A percentile compares a stretch with the other conserved stretches of the same genome.
phyloP scores from a whole-genome alignment of 2,329 filamentous ascomycete species.

The Xylariaceae sp. region DNA sequence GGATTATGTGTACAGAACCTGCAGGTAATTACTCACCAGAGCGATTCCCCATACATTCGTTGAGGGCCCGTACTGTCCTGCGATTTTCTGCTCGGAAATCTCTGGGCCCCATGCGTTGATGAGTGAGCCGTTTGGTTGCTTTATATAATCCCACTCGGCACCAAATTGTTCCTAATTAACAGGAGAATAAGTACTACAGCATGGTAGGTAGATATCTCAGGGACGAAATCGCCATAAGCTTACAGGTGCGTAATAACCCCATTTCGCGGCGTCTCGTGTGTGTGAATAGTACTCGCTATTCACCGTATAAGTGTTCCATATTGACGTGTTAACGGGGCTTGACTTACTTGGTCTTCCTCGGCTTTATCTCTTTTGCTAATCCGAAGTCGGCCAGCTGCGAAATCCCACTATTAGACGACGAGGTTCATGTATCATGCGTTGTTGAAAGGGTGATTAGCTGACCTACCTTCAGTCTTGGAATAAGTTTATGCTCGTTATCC shows the following conservation, averaged over 20 bases:
- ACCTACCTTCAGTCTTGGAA: constrained; percentile 37
- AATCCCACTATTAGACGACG: not conserved
- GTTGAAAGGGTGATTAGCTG: not conserved
- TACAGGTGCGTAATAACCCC: constrained; percentile 27
- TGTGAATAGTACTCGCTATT: constrained; percentile 24
- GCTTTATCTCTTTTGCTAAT: constrained; percentile 16
- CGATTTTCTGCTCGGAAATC: constrained; percentile 27
- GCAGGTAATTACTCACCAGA: constrained; percentile 22
- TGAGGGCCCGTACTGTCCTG: constrained; percentile 31
- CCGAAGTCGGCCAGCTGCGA: constrained; percentile 36
- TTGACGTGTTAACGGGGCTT: not conserved
- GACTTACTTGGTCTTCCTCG: constrained; percentile 31
- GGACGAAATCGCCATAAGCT: not conserved
- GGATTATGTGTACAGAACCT: too few relatives aligned
- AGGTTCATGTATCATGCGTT: not conserved
- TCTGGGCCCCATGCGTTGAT: constrained; percentile 16
- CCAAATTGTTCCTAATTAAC: constrained; percentile 36
- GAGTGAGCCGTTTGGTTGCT: not conserved
- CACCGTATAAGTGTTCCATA: not conserved
- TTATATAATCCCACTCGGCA: constrained; percentile 31
- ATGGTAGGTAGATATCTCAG: not conserved
- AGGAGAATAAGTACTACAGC: not conserved
- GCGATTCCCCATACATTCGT: constrained; percentile 34
- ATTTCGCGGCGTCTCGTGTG: constrained; percentile 16
- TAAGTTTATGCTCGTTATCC: constrained; percentile 30